A percentile compares a stretch with the other conserved stretches of the same genome.
phyloP scores from a whole-genome alignment of 805 yeast species.

The Candida chilensis region DNA sequence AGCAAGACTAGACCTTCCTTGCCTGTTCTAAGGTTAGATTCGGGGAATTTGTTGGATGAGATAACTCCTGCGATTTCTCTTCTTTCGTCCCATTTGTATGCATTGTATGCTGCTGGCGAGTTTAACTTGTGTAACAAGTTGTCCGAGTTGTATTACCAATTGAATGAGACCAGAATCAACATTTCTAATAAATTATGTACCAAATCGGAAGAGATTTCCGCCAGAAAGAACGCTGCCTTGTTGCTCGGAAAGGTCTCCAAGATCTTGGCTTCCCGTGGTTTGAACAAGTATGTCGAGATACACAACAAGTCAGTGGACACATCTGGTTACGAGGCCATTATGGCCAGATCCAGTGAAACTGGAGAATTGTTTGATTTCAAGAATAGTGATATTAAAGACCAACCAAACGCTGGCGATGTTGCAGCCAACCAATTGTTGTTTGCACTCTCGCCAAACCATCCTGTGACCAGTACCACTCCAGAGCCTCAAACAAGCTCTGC shows the following conservation, averaged over 20 bases:
- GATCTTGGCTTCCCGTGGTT: constrained; percentile 30
- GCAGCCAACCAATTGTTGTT: constrained; percentile 62
- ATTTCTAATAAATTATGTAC: constrained; percentile 44
- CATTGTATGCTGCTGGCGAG: constrained; percentile 65
- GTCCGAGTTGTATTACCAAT: constrained; percentile 38
- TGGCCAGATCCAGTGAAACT: constrained; percentile 51
- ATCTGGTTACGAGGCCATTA: constrained; percentile 58
- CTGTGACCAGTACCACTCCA: constrained; percentile 30
- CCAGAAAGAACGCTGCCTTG: constrained; percentile 42
- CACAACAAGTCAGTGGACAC: constrained; percentile 35
- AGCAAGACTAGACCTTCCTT: constrained; percentile 34
- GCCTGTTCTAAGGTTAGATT: constrained; percentile 38
- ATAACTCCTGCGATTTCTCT: constrained; percentile 47
- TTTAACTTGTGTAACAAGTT: constrained; percentile 53
- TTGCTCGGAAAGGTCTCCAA: constrained; percentile 54
- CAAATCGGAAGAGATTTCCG: constrained; percentile 34
- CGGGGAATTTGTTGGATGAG: constrained; percentile 43
- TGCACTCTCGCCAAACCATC: constrained; percentile 69
- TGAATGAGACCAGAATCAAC: constrained; percentile 51
- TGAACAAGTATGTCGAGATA: constrained; percentile 24
- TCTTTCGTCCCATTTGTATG: constrained; percentile 55
- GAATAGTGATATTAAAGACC: constrained; percentile 8
- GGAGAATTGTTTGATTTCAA: constrained; percentile 43
- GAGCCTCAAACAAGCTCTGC: constrained; percentile 36
- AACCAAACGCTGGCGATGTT: constrained; percentile 43